These are phyloP conservation scores for Phytophthora aleatoria DNA, from an alignment of 352 stramenopile genomes.

Conservation along the genomic window DNA sequence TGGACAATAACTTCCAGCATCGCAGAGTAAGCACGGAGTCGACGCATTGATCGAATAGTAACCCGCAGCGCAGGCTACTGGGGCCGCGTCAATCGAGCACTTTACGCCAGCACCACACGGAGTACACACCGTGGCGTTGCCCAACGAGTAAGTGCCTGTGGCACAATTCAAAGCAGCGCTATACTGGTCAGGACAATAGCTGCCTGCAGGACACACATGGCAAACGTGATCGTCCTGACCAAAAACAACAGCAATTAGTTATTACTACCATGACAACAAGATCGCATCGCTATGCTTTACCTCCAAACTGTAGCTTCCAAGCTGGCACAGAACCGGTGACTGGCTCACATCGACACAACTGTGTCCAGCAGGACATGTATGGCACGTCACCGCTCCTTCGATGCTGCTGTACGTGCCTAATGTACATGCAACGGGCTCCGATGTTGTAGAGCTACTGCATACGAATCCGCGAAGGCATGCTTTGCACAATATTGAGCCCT, in stretches of 20 bases:
- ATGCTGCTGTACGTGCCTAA: slow-evolving; percentile 35
- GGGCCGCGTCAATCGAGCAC: slow-evolving; percentile 36
- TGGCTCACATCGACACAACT: slow-evolving; percentile 51
- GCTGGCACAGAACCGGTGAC: slow-evolving; percentile 40
- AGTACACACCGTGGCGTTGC: slow-evolving; percentile 39
- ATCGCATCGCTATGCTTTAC: slow-evolving; percentile 17
- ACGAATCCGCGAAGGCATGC: slow-evolving; percentile 39
- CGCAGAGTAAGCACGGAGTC: slow-evolving; percentile 32
- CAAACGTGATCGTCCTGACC: slow-evolving; percentile 41
- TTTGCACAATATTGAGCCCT: slow-evolving; percentile 32
- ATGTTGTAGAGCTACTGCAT: slow-evolving; percentile 33
- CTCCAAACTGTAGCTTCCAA: slow-evolving; percentile 54
- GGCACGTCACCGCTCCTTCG: slow-evolving; percentile 24
- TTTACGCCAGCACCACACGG: slow-evolving; percentile 53
- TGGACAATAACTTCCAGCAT: slow-evolving; percentile 45
- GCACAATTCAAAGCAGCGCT: slow-evolving; percentile 23
- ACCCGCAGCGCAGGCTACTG: slow-evolving; percentile 31
- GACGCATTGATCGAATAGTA: slow-evolving; percentile 37
- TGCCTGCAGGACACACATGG: slow-evolving; percentile 46
- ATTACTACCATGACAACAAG: not conserved
- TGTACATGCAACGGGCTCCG: slow-evolving; percentile 28
- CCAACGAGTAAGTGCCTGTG: slow-evolving; percentile 53
- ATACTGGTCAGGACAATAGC: slow-evolving; percentile 36
- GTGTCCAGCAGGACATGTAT: slow-evolving; percentile 60
- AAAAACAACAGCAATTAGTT: slow-evolving; percentile 12